Conservation (phyloP, 768 basidiomycete species). For the Pilatotrama ljubarskyi region DNA sequence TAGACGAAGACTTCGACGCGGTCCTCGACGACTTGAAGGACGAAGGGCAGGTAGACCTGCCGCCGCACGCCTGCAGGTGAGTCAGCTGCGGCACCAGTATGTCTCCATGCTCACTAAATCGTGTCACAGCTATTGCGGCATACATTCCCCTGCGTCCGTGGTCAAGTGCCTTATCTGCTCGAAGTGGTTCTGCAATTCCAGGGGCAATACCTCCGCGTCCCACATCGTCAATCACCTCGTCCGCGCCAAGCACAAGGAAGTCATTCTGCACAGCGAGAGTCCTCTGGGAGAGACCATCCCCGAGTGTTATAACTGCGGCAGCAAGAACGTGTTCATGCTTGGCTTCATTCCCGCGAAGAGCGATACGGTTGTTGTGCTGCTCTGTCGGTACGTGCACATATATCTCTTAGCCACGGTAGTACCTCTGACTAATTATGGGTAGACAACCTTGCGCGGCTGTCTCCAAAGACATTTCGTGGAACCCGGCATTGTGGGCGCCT, state of each 20-base stretch:
- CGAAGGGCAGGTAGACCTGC: constrained; percentile 73
- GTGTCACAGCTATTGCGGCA: constrained; percentile 85
- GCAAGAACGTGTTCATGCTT: constrained; percentile 99
- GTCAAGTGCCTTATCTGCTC: constrained; percentile 92
- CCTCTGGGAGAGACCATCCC: constrained; percentile 97
- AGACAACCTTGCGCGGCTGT: constrained; percentile 98
- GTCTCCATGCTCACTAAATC: background rate
- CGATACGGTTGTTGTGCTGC: constrained; percentile 95
- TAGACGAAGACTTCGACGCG: constrained; percentile 86
- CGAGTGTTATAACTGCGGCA: constrained; percentile 99
- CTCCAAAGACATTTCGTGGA: constrained; percentile 98
- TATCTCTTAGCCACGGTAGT: constrained; percentile 4
- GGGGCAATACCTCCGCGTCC: constrained; percentile 96
- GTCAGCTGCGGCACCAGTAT: constrained; percentile 28
- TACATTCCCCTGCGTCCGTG: constrained; percentile 95
- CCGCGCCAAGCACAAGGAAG: constrained; percentile 98
- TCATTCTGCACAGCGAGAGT: constrained; percentile 92
- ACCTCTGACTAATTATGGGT: background rate
- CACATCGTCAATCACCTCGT: constrained; percentile 99
- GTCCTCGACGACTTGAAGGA: constrained; percentile 90
- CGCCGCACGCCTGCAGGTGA: constrained; percentile 95
- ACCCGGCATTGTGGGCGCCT: constrained; percentile 95
- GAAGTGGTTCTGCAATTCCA: constrained; percentile 99
- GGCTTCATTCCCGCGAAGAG: constrained; percentile 99
- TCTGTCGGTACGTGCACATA: constrained; percentile 78